Conservation (phyloP, 805 yeast genomes). For the Candida morakotiae region DNA sequence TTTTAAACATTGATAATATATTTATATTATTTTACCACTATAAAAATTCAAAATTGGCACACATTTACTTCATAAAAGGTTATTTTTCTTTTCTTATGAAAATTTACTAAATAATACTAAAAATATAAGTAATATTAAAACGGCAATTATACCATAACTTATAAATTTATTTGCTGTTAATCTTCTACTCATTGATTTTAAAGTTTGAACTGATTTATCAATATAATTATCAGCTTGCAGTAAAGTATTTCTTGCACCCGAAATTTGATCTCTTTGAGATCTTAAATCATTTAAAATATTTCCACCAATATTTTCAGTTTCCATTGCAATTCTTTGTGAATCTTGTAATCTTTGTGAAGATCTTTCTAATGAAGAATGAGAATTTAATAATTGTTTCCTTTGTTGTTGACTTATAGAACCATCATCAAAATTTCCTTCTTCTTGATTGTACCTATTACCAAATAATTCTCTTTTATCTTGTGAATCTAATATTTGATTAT, state of each 20-base stretch:
- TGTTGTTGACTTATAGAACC: constrained; percentile 52
- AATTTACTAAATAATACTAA: constrained; percentile 83
- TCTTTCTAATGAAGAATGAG: constrained; percentile 76
- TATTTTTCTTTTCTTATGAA: too few species aligned
- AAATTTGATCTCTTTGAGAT: constrained; percentile 89
- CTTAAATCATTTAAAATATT: constrained; percentile 83
- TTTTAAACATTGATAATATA: too few species aligned
- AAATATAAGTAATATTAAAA: constrained; percentile 73
- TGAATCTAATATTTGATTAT: constrained; percentile 59
- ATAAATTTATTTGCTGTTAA: constrained; percentile 87
- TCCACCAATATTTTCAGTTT: constrained; percentile 89
- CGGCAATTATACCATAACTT: constrained; percentile 87
- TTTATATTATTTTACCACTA: too few species aligned
- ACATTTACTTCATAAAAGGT: too few species aligned
- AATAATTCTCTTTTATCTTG: constrained; percentile 71
- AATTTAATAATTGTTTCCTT: constrained; percentile 73
- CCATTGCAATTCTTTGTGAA: constrained; percentile 84
- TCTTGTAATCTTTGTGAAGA: constrained; percentile 81
- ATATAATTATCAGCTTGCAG: constrained; percentile 91
- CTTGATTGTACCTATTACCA: constrained; percentile 48
- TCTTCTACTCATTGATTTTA: constrained; percentile 88
- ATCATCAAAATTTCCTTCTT: constrained; percentile 14
- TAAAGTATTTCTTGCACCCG: constrained; percentile 79
- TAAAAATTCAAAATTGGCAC: too few species aligned
- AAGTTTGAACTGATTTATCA: constrained; percentile 80